Evolutionary conservation across 2,329 filamentous ascomycete species (phyloP).

Genomic region (Epicoccum sorghinum): DNA sequence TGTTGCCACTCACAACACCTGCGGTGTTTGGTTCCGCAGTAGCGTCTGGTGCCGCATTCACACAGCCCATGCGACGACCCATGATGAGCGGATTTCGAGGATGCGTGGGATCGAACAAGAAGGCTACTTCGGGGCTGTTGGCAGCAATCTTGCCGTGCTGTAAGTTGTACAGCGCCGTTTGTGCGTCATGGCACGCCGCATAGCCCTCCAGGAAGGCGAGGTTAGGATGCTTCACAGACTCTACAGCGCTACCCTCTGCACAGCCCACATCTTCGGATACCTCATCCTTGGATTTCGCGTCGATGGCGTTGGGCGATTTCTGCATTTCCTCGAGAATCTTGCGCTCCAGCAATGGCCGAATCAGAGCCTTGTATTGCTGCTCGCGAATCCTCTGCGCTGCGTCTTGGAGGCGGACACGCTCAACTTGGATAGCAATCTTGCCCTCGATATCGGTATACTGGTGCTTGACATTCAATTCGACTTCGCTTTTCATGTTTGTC

Average conservation of each 20-base stretch:
- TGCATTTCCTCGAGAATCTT: not conserved
- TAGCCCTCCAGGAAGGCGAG: slow-evolving; percentile 30
- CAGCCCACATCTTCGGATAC: too few relatives aligned
- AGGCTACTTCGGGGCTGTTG: slow-evolving; percentile 25
- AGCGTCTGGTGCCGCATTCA: not conserved
- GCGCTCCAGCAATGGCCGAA: slow-evolving; percentile 11
- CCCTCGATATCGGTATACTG: slow-evolving; percentile 6
- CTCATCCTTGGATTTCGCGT: slow-evolving; percentile 3
- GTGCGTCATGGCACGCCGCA: slow-evolving; percentile 16
- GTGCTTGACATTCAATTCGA: slow-evolving; percentile 9
- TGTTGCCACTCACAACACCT: not conserved
- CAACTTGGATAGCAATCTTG: slow-evolving; percentile 7
- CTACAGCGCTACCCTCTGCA: slow-evolving; percentile 21
- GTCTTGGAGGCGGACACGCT: slow-evolving; percentile 22
- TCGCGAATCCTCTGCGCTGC: slow-evolving; percentile 25
- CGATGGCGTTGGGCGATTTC: not conserved
- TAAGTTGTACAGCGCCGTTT: slow-evolving; percentile 16
- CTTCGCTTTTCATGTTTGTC: slow-evolving; percentile 11
- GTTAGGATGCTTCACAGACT: not conserved
- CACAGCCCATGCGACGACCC: slow-evolving; percentile 14
- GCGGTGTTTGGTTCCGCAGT: not conserved
- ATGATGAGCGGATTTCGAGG: slow-evolving; percentile 22
- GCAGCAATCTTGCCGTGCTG: slow-evolving; percentile 21
- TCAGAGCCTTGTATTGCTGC: slow-evolving; percentile 21
- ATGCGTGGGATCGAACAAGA: slow-evolving; percentile 27